Evolutionary conservation across 805 yeast genomes (phyloP), one percentile per base, ranked within the genome.

Genomic region (Spathaspora sp.): DNA sequence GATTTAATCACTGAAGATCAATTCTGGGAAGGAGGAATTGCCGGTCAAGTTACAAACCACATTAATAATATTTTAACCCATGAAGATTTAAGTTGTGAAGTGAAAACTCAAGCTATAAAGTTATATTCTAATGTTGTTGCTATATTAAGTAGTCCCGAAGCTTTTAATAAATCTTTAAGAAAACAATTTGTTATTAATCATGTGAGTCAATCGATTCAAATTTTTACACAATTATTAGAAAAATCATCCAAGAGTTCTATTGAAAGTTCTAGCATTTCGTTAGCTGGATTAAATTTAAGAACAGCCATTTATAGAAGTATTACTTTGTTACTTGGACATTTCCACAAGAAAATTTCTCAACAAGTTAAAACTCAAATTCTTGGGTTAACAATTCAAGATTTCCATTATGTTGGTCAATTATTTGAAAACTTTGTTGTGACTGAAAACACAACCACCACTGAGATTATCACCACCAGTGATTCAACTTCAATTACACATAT

Each of bases 1-100:
- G 97, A 94, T 61, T 76, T 91, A 48, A 82, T 94, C 29, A 80
- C 93, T 1, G 97, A 90, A 52, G 90, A 85, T 35, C 93, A 89
- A 66, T 93, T 92, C 63, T 88, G 91, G 74, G 86, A 82, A 49
- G 86, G 82, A 10, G 88, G 87, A 1, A 76, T 86, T 42, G 93
- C 92, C 2, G 55, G 64, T 17, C 74, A 75, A 42, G 75, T 88
- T 0, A 70, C 84, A 40, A 66, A 73, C 31, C 79, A 82, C 39
- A 76, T 87, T 49, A 67, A 76, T 40, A 62, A 63, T 43, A 60
- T 83, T 28, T 61, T 83, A 29, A 49, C 60, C 20, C 63, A 23
- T 23, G 26, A 63, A 20, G 52, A 64, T 0, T 50, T 70, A 11
- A 53, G 59, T n/a, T 47, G 70, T 1, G 76, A 72, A 11, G 67